Base-by-base conservation (phyloP, 2,329 filamentous ascomycete species). In the Macroventuria anomochaeta region DNA sequence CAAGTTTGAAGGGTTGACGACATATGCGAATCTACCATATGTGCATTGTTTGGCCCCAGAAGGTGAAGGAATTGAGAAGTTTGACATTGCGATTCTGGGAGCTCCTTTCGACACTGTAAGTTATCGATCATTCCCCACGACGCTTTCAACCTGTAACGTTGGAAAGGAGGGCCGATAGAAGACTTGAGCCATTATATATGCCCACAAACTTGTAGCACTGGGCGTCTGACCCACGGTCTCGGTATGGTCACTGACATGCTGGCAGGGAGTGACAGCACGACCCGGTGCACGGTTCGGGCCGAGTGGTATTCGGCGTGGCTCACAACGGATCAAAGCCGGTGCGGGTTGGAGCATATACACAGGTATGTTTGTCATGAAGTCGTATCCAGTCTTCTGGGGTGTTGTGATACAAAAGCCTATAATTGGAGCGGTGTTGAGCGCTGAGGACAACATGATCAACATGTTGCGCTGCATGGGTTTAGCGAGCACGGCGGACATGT, bases 271-370 rank as follows among this genome's bases (percentile, higher is more conserved):
- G 0, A 83, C 81, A 2, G 80, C 75, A 28, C 72, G 81, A 34
- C 81, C 81, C 3, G 82, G 82, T 32, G 77, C 81, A 26, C 73
- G 82, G 26, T 84, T 79, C 60, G 82, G 82, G 2, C 82, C 82
- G 2, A 69, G 69, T 33, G 82, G 81, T 4, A 82, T 84, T 52
- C 76, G 81, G 36, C 71, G 72, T 51, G 81, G 81, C 5, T 82
- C 81, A 3, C 71, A 76, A 32, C 72, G 81, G 23, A 81, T 84
- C n/a, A 49, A 53, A 11, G 62, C 79, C 0, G 67, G 70, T 4
- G 66, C 66, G 31, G 74, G 68, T 2, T 83, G 75, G 72, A 77
- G 69, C 49, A 73, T 83, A 12, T 82, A 83, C 53, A 82, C 79
- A 5, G 80, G 81, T 73, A 58, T 50, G 64, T 58, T 29, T 37